Evolutionary conservation across 2,329 filamentous ascomycete genomes (phyloP), one percentile per base, ranked within the genome.

Genomic region (Plenodomus tracheiphilus): DNA sequence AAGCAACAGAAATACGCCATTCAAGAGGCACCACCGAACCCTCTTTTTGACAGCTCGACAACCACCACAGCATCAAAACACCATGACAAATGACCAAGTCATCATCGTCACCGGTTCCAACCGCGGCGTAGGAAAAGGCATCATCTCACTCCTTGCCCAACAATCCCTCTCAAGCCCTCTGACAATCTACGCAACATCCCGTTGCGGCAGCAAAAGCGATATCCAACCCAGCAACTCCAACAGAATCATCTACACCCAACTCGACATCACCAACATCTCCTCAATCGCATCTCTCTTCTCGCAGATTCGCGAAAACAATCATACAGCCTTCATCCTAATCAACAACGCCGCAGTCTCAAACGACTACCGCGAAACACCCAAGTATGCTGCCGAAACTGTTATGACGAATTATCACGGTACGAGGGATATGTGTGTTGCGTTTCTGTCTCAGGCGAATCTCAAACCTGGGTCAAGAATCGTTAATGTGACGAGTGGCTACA

Each of bases 341-440:
- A 64, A 64, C 43, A 64, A 62, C 20, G 61, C 61, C 2, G 61
- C 54, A 7, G 38, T 64, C n/a, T 54, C 47, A 21, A 56, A 58
- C 37, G 55, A 60, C 40, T 39, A 53, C 21, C n/a, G 46, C 18
- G 57, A 61, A 28, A 58, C 50, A 0, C 44, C 51, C 6, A 42
- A 52, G 0, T 38, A 40, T 6, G 58, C 58, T 1, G 40, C 42
- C 0, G 40, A 61, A 25, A 52, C 49, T 10, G 44, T 64, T 9
- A 38, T 42, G 11, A 47, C 43, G 4, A 62, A 64, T 39, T 62
- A 62, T 39, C 37, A 41, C 2, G 57, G 59, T n/a, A 62, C 59
- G 25, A 38, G 50, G n/a, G 39, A 59, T 19, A 55, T 59, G 57
- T 62, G 54, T 25, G 11, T 41, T 9, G 32, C 48, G 2, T 53